These are phyloP conservation scores for Globisporangium cylindrosporum DNA, from an alignment of 352 stramenopile genomes.

Conservation along the genomic window DNA sequence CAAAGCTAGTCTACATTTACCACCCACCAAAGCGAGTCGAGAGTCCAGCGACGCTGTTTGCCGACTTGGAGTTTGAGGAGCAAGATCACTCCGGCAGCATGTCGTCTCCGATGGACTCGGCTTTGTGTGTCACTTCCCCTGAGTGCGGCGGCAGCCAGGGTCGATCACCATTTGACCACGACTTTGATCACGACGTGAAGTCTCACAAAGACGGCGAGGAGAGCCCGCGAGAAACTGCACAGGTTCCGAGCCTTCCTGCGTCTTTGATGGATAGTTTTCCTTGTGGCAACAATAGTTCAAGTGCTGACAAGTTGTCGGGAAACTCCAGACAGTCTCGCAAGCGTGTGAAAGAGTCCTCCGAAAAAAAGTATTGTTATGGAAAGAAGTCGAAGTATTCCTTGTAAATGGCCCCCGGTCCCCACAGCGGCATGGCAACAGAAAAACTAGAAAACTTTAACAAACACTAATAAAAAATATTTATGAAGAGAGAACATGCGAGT, in stretches of 20 bases:
- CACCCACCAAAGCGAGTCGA: conserved; percentile 56
- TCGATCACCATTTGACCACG: conserved; percentile 66
- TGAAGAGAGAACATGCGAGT: conserved; percentile 17
- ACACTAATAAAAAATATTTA: conserved; percentile 62
- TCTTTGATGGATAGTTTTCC: conserved; percentile 50
- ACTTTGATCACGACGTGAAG: conserved; percentile 72
- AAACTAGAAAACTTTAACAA: conserved; percentile 66
- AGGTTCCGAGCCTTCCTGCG: conserved; percentile 33
- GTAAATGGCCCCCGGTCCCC: conserved; percentile 30
- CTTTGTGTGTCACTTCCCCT: conserved; percentile 68
- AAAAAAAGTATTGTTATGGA: conserved; percentile 51
- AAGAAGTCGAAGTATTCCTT: conserved; percentile 66
- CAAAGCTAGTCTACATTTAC: conserved; percentile 75
- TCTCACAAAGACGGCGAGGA: conserved; percentile 45
- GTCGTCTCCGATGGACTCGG: conserved; percentile 62
- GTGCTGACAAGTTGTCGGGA: conserved; percentile 72
- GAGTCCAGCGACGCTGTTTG: conserved; percentile 38
- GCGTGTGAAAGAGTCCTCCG: conserved; percentile 37
- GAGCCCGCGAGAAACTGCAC: conserved; percentile 46
- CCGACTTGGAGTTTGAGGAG: conserved; percentile 42
- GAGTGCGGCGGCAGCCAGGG: conserved; percentile 70
- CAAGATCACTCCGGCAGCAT: conserved; percentile 36
- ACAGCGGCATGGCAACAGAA: conserved; percentile 36
- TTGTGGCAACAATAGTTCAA: conserved; percentile 71
- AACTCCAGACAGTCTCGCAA: conserved; percentile 39